phyloP scores from a whole-genome alignment of 1,139 yeast species.

The Yueomyces sp. region DNA sequence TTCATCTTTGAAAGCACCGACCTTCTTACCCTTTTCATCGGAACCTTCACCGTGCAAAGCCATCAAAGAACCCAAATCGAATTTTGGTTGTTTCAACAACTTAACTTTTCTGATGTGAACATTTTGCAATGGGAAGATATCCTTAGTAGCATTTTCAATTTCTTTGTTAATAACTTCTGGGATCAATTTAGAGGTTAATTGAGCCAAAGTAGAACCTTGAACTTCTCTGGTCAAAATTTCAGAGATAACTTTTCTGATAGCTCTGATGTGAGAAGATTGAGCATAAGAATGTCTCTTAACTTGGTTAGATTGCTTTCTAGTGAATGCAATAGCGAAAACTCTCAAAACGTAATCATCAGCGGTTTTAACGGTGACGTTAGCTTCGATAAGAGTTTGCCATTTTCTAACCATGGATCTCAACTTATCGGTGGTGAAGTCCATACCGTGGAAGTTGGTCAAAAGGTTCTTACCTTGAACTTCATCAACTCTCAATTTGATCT shows the following conservation, averaged over 20 bases:
- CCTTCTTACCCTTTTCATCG: constrained; percentile 88
- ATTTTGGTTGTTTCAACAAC: constrained; percentile 84
- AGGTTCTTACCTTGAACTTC: constrained; percentile 90
- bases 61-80: constrained; percentile 78
- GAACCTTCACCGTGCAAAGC: constrained; percentile 87
- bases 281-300: constrained; percentile 87
- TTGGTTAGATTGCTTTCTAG: constrained; percentile 83
- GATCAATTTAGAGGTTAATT: constrained; percentile 76
- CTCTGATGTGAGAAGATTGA: constrained; percentile 82
- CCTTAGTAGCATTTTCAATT: constrained; percentile 75
- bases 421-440: constrained; percentile 86
- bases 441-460: constrained; percentile 91
- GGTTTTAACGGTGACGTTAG: constrained; percentile 85
- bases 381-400: constrained; percentile 89
- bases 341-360: constrained; percentile 83
- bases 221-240: constrained; percentile 82
- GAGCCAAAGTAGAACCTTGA: constrained; percentile 72
- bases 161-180: constrained; percentile 90
- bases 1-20: constrained; percentile 80
- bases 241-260: constrained; percentile 56
- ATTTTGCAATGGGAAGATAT: constrained; percentile 82
- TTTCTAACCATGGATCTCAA: constrained; percentile 83
- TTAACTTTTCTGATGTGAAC: constrained; percentile 87
- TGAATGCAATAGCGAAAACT: constrained; percentile 84
- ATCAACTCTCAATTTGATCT: constrained; percentile 80